phyloP scores from a whole-genome alignment of 2,329 filamentous ascomycete species.

The Sarocladium strictum region DNA sequence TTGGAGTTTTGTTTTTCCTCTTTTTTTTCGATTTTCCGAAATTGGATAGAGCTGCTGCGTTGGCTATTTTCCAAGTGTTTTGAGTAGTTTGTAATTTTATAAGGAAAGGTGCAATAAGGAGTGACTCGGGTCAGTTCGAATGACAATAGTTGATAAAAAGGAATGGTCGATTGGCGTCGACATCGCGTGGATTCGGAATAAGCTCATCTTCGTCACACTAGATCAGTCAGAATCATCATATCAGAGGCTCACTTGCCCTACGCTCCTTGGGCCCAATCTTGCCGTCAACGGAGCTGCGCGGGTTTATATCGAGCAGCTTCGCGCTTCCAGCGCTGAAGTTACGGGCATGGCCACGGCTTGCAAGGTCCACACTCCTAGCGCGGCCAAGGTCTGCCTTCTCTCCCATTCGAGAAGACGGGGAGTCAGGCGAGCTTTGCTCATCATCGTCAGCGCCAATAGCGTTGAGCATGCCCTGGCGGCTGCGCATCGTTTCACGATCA shows the following conservation, averaged over 20 bases:
- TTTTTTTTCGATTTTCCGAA: slow-evolving; percentile 11
- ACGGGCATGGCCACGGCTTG: slow-evolving; percentile 53
- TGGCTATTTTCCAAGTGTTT: slow-evolving; percentile 9
- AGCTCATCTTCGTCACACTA: slow-evolving; percentile 8
- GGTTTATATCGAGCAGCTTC: slow-evolving; percentile 62
- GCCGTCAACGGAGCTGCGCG: slow-evolving; percentile 47
- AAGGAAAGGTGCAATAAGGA: slow-evolving; percentile 14
- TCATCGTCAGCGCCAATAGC: slow-evolving; percentile 28
- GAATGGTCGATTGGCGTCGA: slow-evolving; percentile 4
- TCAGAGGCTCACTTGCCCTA: slow-evolving; percentile 15
- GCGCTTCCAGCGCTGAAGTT: slow-evolving; percentile 76
- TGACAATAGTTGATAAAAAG: slow-evolving; percentile 11
- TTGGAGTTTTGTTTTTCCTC: slow-evolving; percentile 9
- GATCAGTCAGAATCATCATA: slow-evolving; percentile 10
- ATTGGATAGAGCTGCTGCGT: too few relatives aligned
- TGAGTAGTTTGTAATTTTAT: slow-evolving; percentile 3
- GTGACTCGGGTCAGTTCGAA: slow-evolving; percentile 16
- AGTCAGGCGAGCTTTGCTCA: slow-evolving; percentile 21
- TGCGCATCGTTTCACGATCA: slow-evolving; percentile 41
- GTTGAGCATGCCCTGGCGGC: slow-evolving; percentile 46
- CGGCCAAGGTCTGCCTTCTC: slow-evolving; percentile 45
- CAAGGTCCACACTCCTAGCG: slow-evolving; percentile 65
- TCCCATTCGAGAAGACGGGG: slow-evolving; percentile 17
- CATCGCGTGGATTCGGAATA: slow-evolving; percentile 10
- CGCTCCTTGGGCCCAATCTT: slow-evolving; percentile 30